phyloP scores from a whole-genome alignment of 2,329 filamentous ascomycete species.

The Lecanosticta acicola region DNA sequence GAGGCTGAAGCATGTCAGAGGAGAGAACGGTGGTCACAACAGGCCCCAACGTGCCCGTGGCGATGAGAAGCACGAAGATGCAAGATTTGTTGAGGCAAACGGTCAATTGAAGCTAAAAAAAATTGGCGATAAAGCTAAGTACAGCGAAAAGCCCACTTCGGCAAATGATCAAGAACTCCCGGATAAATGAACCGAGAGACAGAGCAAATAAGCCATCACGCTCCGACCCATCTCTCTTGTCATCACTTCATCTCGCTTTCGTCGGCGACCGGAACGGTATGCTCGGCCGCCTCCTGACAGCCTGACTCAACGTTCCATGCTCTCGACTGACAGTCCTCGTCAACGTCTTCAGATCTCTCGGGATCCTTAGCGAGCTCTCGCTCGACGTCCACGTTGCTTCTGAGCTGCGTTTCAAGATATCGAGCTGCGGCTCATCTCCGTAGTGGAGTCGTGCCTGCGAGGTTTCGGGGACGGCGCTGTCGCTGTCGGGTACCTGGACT shows the following conservation, averaged over 20 bases:
- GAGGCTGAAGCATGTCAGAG: no score
- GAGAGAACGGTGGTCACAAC: no score
- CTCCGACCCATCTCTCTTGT: not conserved
- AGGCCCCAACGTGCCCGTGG: no score
- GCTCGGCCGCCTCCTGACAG: conserved; percentile 21
- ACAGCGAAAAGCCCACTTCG: not conserved
- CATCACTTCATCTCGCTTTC: conserved; percentile 12
- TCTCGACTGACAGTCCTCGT: conserved; percentile 25
- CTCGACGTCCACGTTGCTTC: conserved; percentile 16
- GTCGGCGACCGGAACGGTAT: conserved; percentile 24
- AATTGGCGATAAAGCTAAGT: not conserved
- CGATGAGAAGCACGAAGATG: no score
- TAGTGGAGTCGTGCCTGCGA: conserved; percentile 17
- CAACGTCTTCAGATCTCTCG: conserved; percentile 20
- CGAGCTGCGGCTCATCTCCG: conserved; percentile 12
- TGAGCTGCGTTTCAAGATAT: conserved; percentile 10
- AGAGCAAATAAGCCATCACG: not conserved
- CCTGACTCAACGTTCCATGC: conserved; percentile 27
- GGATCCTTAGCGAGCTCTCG: conserved; percentile 7
- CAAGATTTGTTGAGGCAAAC: no score
- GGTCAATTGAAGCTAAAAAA: no score
- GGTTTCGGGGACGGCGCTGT: conserved; percentile 19
- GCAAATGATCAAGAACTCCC: not conserved
- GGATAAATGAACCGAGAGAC: not conserved
- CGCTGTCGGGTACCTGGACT: conserved; percentile 21